phyloP scores from a whole-genome alignment of 495 filamentous ascomycete genomes.

The Tuber magnatum region DNA sequence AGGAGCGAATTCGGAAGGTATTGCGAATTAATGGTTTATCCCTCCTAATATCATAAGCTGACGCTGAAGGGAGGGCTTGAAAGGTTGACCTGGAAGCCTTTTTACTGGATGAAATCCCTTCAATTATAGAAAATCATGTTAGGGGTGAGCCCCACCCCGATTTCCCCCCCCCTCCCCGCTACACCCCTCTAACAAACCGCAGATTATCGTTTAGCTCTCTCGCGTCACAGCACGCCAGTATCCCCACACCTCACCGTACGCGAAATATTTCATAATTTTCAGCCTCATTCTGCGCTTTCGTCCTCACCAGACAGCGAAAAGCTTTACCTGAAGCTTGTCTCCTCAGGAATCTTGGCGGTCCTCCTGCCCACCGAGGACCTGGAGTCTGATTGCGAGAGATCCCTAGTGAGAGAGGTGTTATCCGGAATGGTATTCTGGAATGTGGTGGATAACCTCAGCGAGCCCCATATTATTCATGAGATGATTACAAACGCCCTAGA shows the following conservation, averaged over 20 bases:
- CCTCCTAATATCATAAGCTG: conserved; percentile 42
- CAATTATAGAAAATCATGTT: conserved; percentile 71
- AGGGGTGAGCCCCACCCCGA: conserved; percentile 53
- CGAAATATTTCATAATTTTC: conserved; percentile 37
- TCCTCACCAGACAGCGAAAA: conserved; percentile 7
- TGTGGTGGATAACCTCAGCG: conserved; percentile 64
- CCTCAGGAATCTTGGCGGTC: conserved; percentile 59
- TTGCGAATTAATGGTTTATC: neutral
- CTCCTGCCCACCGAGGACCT: conserved; percentile 88
- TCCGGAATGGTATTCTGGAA: conserved; percentile 79
- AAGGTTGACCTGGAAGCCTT: conserved; percentile 75
- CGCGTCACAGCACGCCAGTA: conserved; percentile 19
- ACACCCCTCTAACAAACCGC: conserved; percentile 16
- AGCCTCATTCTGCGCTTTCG: conserved; percentile 33
- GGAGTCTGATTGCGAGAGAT: conserved; percentile 72
- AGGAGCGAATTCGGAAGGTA: conserved; percentile 71
- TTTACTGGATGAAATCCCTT: conserved; percentile 81
- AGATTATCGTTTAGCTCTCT: conserved; percentile 43
- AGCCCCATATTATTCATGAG: conserved; percentile 82
- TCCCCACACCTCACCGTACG: conserved; percentile 19
- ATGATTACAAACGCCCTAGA: conserved; percentile 59
- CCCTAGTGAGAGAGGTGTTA: conserved; percentile 75
- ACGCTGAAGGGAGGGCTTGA: conserved; percentile 72
- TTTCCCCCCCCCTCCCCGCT: conserved; percentile 8
- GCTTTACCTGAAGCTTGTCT: conserved; percentile 30